Evolutionary conservation across 139 green algal genomes (phyloP).

Genomic region (Bryopsis sp.): DNA sequence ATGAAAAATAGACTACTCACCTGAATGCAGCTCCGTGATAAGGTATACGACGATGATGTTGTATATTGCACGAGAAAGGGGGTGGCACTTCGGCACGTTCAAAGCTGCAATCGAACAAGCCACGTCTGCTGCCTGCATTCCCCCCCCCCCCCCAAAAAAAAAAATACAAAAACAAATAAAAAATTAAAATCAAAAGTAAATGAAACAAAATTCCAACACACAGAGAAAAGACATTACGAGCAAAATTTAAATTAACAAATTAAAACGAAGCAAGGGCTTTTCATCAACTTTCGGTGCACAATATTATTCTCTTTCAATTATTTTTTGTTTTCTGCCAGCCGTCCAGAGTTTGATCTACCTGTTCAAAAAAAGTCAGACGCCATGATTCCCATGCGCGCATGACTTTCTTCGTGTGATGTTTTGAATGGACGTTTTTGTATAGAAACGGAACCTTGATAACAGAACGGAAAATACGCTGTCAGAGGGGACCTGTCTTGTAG

Average conservation of each 20-base stretch:
- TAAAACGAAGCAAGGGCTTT: too few relatives aligned
- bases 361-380: slow-evolving; percentile 19
- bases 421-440: slow-evolving; percentile 22
- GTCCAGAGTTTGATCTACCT: neutral
- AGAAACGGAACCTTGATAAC: slow-evolving; percentile 15
- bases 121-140: slow-evolving; percentile 20
- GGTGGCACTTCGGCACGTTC: slow-evolving; percentile 25
- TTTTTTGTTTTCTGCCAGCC: too few relatives aligned
- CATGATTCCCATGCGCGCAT: slow-evolving; percentile 23
- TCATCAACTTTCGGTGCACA: too few relatives aligned
- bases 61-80: slow-evolving; percentile 22
- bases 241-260: too few relatives aligned
- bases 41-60: slow-evolving; percentile 29
- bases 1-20: too few relatives aligned
- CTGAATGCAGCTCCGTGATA: slow-evolving; percentile 27
- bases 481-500: too few relatives aligned
- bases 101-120: slow-evolving; percentile 26
- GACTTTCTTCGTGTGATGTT: slow-evolving; percentile 24
- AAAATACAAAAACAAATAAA: too few relatives aligned
- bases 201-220: too few relatives aligned
- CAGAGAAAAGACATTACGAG: neutral
- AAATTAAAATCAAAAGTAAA: too few relatives aligned
- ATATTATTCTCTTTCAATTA: too few relatives aligned
- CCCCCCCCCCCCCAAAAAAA: too few relatives aligned
- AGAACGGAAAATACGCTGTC: too few relatives aligned